These are phyloP conservation scores for Spergularia azorica DNA, from an alignment of 179 eudicot species.

Conservation along the genomic window DNA sequence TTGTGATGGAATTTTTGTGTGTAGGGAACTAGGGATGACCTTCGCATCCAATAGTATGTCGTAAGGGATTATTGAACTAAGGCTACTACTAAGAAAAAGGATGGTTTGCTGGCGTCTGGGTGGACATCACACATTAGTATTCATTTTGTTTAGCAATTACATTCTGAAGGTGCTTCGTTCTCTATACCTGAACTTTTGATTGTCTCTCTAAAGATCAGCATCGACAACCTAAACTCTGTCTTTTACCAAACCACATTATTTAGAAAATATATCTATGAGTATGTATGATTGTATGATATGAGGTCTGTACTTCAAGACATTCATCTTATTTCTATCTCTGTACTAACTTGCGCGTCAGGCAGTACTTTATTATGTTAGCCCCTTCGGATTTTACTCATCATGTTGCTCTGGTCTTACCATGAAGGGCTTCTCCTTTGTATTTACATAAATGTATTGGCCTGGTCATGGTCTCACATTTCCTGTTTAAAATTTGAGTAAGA, in stretches of 20 bases:
- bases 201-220: not conserved
- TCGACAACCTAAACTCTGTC: not conserved
- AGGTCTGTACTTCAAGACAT: not conserved
- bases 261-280: not conserved
- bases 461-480: not conserved
- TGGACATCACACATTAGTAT: not conserved
- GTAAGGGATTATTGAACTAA: not conserved
- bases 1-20: conserved; percentile 11
- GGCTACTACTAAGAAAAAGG: not conserved
- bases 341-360: too few relatives aligned
- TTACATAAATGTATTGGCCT: not conserved
- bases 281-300: not conserved
- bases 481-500: not conserved
- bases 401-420: not conserved
- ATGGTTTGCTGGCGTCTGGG: too few relatives aligned
- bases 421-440: not conserved
- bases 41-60: not conserved
- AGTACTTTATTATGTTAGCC: too few relatives aligned
- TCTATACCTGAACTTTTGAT: not conserved
- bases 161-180: not conserved
- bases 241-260: too few relatives aligned
- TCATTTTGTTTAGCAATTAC: too few relatives aligned
- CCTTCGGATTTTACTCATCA: not conserved
- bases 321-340: not conserved
- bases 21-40: not conserved